Conservation (phyloP, 129 eudicot species). For the Ambrosia trifida region DNA sequence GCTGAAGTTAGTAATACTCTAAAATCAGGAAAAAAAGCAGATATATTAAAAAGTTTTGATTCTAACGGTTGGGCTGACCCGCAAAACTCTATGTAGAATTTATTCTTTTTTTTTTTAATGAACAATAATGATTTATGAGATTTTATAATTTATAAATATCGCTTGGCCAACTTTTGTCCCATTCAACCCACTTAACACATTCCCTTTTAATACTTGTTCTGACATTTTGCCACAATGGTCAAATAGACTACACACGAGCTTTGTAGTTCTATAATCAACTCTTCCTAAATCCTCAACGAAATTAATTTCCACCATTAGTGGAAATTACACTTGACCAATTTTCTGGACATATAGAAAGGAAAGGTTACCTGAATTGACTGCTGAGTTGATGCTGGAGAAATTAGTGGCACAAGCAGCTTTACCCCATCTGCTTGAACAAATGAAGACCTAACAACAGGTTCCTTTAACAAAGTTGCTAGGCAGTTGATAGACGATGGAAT, state of each 20-base stretch:
- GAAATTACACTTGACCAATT: not conserved
- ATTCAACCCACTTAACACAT: not conserved
- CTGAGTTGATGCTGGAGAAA: slow-evolving; percentile 95
- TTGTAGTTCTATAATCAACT: slow-evolving; percentile 2
- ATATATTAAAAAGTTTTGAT: not conserved
- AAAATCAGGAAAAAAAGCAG: not conserved
- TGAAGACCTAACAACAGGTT: slow-evolving; percentile 76
- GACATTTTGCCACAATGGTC: not conserved
- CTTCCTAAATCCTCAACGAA: not conserved
- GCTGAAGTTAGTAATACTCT: slow-evolving; percentile 11
- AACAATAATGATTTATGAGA: not conserved
- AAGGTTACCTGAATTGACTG: slow-evolving; percentile 84
- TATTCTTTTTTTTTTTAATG: not conserved
- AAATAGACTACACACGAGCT: not conserved
- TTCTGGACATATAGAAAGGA: not conserved
- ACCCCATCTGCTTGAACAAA: slow-evolving; percentile 97
- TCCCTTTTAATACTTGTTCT: not conserved
- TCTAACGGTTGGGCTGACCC: not conserved
- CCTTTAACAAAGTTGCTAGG: slow-evolving; percentile 78
- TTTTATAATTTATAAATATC: not conserved
- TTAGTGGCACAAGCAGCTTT: slow-evolving; percentile 82
- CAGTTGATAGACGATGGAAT: slow-evolving; percentile 68
- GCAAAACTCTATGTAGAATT: not conserved
- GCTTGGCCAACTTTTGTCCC: not conserved
- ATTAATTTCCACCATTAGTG: slow-evolving; percentile 6